phyloP scores from a whole-genome alignment of 495 filamentous ascomycete genomes.

The Penicillium silybi region DNA sequence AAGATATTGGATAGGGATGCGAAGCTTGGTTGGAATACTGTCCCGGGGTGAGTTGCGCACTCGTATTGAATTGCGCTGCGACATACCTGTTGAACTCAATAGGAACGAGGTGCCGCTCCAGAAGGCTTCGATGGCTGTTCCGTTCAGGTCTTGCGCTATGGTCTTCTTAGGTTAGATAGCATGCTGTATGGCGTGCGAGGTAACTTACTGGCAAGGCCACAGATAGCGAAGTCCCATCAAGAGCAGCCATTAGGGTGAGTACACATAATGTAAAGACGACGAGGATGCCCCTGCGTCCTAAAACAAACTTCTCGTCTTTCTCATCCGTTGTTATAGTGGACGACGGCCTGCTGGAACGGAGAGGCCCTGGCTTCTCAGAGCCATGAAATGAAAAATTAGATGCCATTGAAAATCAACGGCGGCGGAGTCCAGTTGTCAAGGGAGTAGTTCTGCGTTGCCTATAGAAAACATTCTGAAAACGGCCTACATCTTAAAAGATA shows the following conservation, averaged over 20 bases:
- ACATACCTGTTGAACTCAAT: conserved; percentile 40
- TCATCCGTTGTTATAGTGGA: background rate
- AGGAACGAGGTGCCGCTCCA: conserved; percentile 57
- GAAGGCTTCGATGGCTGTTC: conserved; percentile 55
- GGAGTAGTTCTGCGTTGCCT: background rate
- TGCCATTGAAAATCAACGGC: background rate
- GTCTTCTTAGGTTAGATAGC: conserved; percentile 9
- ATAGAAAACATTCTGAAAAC: background rate
- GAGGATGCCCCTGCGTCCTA: conserved; percentile 23
- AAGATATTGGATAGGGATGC: conserved; percentile 41
- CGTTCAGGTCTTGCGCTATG: conserved; percentile 40
- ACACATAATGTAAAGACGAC: conserved; percentile 50
- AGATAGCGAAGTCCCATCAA: conserved; percentile 71
- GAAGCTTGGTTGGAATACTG: conserved; percentile 41
- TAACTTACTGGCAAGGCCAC: conserved; percentile 63
- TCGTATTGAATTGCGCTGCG: background rate
- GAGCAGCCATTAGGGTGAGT: conserved; percentile 62
- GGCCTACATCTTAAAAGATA: background rate
- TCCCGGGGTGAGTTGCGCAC: background rate
- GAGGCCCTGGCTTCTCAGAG: conserved; percentile 5
- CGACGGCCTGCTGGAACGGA: conserved; percentile 3
- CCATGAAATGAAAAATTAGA: conserved; percentile 6
- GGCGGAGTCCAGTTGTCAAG: background rate
- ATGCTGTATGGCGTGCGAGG: no score
- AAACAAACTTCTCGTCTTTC: conserved; percentile 17